Evolutionary conservation across 176 grass and related monocot species (phyloP), one percentile per base, ranked within the genome.

Genomic region (Saccharum spontaneum): DNA sequence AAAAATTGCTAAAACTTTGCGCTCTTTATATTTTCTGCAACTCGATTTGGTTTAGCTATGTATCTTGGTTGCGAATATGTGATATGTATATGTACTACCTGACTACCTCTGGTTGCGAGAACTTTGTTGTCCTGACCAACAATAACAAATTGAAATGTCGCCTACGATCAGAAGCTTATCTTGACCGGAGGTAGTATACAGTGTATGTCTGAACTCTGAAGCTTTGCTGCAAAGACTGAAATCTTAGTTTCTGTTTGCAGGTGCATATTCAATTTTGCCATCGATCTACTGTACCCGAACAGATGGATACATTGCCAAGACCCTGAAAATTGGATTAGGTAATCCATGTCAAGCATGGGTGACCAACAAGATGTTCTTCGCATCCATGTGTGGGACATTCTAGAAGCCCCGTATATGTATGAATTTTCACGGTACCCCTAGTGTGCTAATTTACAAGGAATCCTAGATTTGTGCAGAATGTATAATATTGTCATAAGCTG

Each of bases 381-480:
- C 52, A 44, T 23, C 17, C 0, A 31, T 49, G 23, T 14, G 43
- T 77, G 71, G 64, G 18, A 65, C 28, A 65, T 37, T 71, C 18
- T 11, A n/a, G 72, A 55, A 36, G 9, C 10, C 17, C 1, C 10
- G 6, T 71, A 22, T 69, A 36, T 71, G 73, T 54, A 57, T 46
- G 10, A 37, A 1, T 50, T 30, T 49, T 49, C 3, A 23, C 7
- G 0, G 31, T 38, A 5, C 62, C 15, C 40, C 4, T 73, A 15
- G 31, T 10, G 33, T 37, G 4, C 40, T 43, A 64, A 20, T 63
- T 59, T 75, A 30, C 2, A 28, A 7, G 18, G 46, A n/a, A 37
- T 79, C 10, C 15, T 82, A 17, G 41, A 71, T 82, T 77, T 86
- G n/a, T 80, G 16, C 39, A 23, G 18, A 80, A 24, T 55, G 16